Percentiles rank a stretch among this genome's conserved stretches.
phyloP scores from a whole-genome alignment of 1,284 basidiomycete genomes.

The Cryptococcus sp. region DNA sequence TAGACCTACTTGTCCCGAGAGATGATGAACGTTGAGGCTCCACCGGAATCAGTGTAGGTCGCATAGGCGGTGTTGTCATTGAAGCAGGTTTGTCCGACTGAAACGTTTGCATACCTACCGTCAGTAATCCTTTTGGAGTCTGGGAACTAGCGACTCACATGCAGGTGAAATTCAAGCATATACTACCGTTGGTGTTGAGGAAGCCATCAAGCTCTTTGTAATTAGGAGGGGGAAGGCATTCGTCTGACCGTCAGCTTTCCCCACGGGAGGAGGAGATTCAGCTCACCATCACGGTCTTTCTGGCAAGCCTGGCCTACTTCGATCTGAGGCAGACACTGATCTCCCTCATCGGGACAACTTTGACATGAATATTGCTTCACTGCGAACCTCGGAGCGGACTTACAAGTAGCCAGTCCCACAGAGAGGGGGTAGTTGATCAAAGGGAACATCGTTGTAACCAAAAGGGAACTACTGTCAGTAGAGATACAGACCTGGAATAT shows the following conservation, averaged over 20 bases:
- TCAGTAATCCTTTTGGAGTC: background rate
- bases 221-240: slow-evolving; percentile 66
- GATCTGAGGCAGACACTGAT: slow-evolving; percentile 61
- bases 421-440: slow-evolving; percentile 56
- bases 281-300: slow-evolving; percentile 76
- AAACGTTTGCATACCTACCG: slow-evolving; percentile 67
- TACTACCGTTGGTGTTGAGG: slow-evolving; percentile 71
- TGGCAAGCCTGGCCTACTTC: slow-evolving; percentile 67
- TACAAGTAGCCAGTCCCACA: slow-evolving; percentile 55
- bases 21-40: slow-evolving; percentile 67
- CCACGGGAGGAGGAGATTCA: background rate
- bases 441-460: slow-evolving; percentile 43
- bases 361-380: background rate
- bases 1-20: slow-evolving; percentile 59
- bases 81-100: slow-evolving; percentile 60
- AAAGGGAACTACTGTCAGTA: slow-evolving; percentile 43
- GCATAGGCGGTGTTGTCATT: slow-evolving; percentile 75
- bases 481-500: background rate
- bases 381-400: slow-evolving; percentile 7
- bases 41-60: slow-evolving; percentile 53
- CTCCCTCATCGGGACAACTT: slow-evolving; percentile 83
- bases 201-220: slow-evolving; percentile 61
- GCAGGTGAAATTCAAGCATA: slow-evolving; percentile 75
- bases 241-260: slow-evolving; percentile 54
- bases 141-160: slow-evolving; percentile 55